phyloP scores from a whole-genome alignment of 805 yeast species.

The Yarrowia osloensis region DNA sequence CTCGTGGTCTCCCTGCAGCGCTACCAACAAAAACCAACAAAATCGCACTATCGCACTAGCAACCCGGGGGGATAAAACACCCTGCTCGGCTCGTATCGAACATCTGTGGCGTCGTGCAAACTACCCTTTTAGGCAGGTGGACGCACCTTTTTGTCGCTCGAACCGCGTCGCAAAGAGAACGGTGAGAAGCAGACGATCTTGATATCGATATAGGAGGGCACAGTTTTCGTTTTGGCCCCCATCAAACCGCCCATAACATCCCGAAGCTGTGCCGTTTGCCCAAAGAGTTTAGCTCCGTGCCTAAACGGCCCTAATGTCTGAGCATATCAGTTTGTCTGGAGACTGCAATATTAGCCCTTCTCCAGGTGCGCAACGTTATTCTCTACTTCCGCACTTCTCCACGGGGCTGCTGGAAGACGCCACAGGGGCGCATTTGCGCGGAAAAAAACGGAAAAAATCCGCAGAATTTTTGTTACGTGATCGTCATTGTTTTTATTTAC shows the following conservation, averaged over 20 bases:
- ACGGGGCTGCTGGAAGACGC: background rate
- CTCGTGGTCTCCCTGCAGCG: no score
- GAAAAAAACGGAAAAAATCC: no score
- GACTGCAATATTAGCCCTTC: background rate
- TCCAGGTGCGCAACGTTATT: constrained; percentile 24
- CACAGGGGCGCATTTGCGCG: no score
- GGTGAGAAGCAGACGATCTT: no score
- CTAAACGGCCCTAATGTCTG: background rate
- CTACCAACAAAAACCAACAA: no score
- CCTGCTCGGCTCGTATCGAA: background rate
- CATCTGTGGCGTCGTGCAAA: background rate
- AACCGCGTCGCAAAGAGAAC: background rate
- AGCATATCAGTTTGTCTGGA: background rate
- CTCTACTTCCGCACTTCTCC: background rate
- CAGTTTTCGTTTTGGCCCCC: no score
- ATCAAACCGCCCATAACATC: background rate
- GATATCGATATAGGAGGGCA: no score
- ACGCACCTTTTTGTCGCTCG: background rate
- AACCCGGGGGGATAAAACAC: no score
- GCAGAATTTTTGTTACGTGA: no score
- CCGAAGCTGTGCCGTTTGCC: background rate
- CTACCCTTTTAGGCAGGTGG: background rate
- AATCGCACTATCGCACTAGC: no score
- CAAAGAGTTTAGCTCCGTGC: background rate
- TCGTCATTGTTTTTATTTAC: no score